Conservation (phyloP, 805 yeast species). For the Saccharomyces jurei region DNA sequence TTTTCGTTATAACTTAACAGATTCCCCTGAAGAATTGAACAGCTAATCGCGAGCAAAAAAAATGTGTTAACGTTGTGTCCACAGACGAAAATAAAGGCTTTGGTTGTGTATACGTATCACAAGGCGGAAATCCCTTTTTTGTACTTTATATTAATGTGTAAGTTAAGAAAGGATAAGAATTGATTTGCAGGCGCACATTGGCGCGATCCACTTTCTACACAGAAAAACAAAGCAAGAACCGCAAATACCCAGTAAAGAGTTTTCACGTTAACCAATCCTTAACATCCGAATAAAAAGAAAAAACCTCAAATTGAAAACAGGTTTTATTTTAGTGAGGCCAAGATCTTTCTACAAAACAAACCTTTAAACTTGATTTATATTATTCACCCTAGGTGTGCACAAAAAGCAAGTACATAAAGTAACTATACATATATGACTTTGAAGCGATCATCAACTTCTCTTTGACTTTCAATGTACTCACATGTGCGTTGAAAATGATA, state of each 20-base stretch:
- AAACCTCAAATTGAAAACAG: neutral
- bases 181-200: neutral
- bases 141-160: neutral
- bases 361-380: neutral
- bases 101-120: neutral
- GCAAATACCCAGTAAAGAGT: neutral
- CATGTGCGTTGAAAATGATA: slow-evolving; percentile 65
- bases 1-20: neutral
- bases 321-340: neutral
- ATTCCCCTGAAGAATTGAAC: neutral
- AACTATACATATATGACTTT: slow-evolving; percentile 36
- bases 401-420: neutral
- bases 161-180: neutral
- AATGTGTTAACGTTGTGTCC: neutral
- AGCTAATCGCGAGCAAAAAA: neutral
- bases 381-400: neutral
- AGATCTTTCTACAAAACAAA: neutral
- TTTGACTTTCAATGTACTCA: slow-evolving; percentile 60
- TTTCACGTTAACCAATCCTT: neutral
- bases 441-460: slow-evolving; percentile 62
- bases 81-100: neutral
- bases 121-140: neutral
- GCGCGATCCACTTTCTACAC: neutral
- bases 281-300: neutral
- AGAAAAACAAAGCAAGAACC: neutral